Percentiles rank a stretch among this genome's conserved stretches.
These are phyloP conservation scores for Hyphopichia khmerensis DNA, from an alignment of 1,139 yeast genomes.

Conservation along the genomic window DNA sequence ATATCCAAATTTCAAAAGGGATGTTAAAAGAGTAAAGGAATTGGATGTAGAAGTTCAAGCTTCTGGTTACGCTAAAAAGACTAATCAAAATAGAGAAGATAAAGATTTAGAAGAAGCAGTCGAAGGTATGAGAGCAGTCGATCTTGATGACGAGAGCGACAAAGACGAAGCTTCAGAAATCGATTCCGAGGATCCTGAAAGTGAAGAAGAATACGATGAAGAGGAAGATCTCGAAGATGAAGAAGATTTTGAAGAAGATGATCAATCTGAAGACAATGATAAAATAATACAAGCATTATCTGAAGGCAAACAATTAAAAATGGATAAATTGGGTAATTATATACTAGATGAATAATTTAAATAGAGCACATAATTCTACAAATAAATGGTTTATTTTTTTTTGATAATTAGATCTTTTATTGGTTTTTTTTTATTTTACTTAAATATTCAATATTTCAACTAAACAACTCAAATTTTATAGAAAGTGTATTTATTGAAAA, in stretches of 20 bases:
- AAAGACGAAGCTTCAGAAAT: conserved; percentile 26
- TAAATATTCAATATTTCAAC: conserved; percentile 1
- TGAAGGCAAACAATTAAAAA: conserved; percentile 59
- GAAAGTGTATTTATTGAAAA: conserved; percentile 16
- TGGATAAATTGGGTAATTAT: conserved; percentile 81
- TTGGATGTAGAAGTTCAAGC: conserved; percentile 87
- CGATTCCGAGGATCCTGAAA: conserved; percentile 27
- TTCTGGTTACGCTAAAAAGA: conserved; percentile 83
- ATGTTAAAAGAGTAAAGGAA: conserved; percentile 63
- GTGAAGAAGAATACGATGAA: conserved; percentile 22
- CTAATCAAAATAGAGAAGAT: conserved; percentile 46
- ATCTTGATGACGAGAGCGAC: conserved; percentile 27
- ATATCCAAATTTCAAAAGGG: conserved; percentile 77
- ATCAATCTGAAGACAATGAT: conserved; percentile 62
- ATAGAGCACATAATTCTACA: background rate
- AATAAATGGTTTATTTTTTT: background rate
- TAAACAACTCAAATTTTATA: background rate
- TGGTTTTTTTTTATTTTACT: background rate
- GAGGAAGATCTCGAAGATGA: conserved; percentile 30
- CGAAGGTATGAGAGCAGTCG: conserved; percentile 53
- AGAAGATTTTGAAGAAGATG: conserved; percentile 24
- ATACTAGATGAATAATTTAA: conserved; percentile 49
- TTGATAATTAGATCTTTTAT: conserved; percentile 1
- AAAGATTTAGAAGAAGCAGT: conserved; percentile 78
- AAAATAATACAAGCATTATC: conserved; percentile 68